These are phyloP conservation scores for Neonothopanus nambi DNA, from an alignment of 1,284 basidiomycete genomes.

Conservation along the genomic window DNA sequence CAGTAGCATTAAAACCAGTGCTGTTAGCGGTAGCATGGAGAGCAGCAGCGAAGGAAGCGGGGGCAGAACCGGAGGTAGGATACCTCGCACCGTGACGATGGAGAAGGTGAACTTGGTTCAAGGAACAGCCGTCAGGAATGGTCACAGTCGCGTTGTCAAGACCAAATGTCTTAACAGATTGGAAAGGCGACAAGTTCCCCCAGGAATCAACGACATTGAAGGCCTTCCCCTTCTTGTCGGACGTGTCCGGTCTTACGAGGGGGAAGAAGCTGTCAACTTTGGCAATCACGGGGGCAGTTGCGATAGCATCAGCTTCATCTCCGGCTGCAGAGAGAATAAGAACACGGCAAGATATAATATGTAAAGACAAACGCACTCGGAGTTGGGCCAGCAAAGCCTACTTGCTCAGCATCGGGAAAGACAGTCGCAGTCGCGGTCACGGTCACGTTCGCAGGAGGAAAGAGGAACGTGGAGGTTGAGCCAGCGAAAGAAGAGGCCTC, in stretches of 20 bases:
- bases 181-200: constrained; percentile 62
- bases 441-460: constrained; percentile 34
- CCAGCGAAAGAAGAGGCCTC: constrained; percentile 34
- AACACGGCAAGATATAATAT: neutral
- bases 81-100: constrained; percentile 50
- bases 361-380: constrained; percentile 31
- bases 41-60: constrained; percentile 41
- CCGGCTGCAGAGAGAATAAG: constrained; percentile 45
- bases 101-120: constrained; percentile 20
- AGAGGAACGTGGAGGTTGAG: constrained; percentile 32
- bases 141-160: constrained; percentile 45
- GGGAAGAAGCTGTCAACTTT: constrained; percentile 38
- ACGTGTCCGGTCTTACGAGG: constrained; percentile 37
- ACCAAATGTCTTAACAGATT: constrained; percentile 57
- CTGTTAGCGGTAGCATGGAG: constrained; percentile 38
- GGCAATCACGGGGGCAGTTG: constrained; percentile 42
- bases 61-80: constrained; percentile 40
- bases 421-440: constrained; percentile 30
- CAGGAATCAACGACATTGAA: constrained; percentile 50
- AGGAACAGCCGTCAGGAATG: constrained; percentile 16
- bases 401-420: constrained; percentile 43
- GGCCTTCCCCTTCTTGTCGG: constrained; percentile 29
- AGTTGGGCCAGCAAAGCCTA: constrained; percentile 49
- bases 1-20: constrained; percentile 39
- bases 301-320: constrained; percentile 46